phyloP scores from a whole-genome alignment of 768 basidiomycete species.

The Royoungia palumana region DNA sequence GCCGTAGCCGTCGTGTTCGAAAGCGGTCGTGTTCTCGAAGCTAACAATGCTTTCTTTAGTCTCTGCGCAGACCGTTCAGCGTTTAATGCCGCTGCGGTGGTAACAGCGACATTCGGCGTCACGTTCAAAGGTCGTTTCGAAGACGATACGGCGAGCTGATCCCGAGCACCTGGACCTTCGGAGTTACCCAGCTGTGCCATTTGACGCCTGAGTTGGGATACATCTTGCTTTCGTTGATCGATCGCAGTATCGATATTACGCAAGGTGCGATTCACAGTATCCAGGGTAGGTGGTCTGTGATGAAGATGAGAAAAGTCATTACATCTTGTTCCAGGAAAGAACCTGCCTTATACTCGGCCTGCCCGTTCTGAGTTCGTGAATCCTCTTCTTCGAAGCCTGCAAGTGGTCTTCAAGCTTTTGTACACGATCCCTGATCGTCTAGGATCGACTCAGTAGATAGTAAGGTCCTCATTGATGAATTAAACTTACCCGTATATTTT shows the following conservation, averaged over 20 bases:
- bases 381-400: constrained; percentile 62
- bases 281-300: constrained; percentile 75
- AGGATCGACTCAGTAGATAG: constrained; percentile 6
- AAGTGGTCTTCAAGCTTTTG: constrained; percentile 79
- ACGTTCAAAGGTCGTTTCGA: constrained; percentile 41
- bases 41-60: constrained; percentile 65
- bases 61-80: constrained; percentile 71
- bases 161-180: constrained; percentile 28
- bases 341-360: constrained; percentile 62
- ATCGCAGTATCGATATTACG: constrained; percentile 79
- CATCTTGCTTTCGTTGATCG: constrained; percentile 54
- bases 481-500: constrained; percentile 60
- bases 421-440: constrained; percentile 71
- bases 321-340: not conserved
- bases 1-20: constrained; percentile 53
- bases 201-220: constrained; percentile 50
- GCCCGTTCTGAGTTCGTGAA: constrained; percentile 58
- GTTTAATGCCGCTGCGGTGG: constrained; percentile 78
- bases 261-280: constrained; percentile 78
- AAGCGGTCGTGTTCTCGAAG: constrained; percentile 58
- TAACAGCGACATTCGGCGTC: constrained; percentile 64
- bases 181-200: constrained; percentile 49
- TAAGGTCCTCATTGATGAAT: not conserved
- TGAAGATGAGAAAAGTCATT: not conserved
- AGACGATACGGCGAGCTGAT: constrained; percentile 41